phyloP scores from a whole-genome alignment of 352 stramenopile genomes.

The Hyaloperonospora arabidopsidis region DNA sequence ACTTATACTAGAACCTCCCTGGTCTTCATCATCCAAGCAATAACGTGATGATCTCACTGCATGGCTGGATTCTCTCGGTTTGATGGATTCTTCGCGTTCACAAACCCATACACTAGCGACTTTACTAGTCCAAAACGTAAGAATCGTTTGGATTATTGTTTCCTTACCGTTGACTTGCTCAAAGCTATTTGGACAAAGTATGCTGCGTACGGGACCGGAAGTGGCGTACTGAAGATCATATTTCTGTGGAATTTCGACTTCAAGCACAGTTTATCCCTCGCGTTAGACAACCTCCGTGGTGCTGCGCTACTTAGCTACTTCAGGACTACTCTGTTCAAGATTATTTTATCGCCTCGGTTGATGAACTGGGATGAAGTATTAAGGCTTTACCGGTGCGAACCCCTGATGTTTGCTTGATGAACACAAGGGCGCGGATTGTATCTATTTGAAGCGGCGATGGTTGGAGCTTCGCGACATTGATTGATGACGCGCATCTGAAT shows the following conservation, averaged over 20 bases:
- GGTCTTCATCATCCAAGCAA: not conserved
- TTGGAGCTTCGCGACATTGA: not conserved
- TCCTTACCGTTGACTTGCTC: constrained; percentile 10
- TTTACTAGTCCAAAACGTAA: constrained; percentile 11
- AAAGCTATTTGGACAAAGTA: constrained; percentile 7
- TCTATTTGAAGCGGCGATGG: not conserved
- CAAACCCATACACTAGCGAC: constrained; percentile 3
- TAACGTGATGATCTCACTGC: constrained; percentile 3
- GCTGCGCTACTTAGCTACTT: constrained; percentile 7
- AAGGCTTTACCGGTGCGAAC: constrained; percentile 6
- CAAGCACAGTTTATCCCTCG: constrained; percentile 6
- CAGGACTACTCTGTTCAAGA: not conserved
- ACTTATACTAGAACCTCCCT: not conserved
- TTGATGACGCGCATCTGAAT: not conserved
- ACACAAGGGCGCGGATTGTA: not conserved
- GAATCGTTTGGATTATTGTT: constrained; percentile 16
- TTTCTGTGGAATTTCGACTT: constrained; percentile 5
- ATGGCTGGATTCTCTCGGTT: constrained; percentile 9
- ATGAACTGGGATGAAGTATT: not conserved
- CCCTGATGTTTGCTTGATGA: not conserved
- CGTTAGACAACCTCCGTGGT: not conserved
- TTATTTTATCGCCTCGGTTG: not conserved
- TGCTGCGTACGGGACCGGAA: constrained; percentile 8
- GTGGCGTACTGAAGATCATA: constrained; percentile 18
- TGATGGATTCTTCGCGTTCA: constrained; percentile 13